Percentiles rank a stretch among this genome's conserved stretches.
Conservation (phyloP, 768 basidiomycete genomes). For the Leccinum uliginosum region DNA sequence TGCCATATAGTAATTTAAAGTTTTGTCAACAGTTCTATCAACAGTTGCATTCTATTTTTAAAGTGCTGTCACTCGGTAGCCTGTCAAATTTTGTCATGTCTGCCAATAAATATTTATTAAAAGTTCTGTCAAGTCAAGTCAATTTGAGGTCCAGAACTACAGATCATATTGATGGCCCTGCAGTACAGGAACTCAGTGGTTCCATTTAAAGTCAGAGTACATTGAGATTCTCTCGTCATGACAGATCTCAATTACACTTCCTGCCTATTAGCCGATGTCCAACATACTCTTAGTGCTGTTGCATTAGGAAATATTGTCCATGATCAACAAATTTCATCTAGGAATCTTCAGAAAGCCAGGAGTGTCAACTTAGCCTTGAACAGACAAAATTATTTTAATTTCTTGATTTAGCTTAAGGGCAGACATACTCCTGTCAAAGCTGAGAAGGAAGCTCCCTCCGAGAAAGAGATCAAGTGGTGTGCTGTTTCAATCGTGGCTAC, state of each 20-base stretch:
- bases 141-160: too few species aligned
- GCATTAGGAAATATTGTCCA: not conserved
- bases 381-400: not conserved
- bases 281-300: not conserved
- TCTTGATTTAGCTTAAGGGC: not conserved
- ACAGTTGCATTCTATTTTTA: too few species aligned
- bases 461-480: too few species aligned
- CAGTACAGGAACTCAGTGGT: too few species aligned
- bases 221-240: not conserved
- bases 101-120: too few species aligned
- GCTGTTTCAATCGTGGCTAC: too few species aligned
- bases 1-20: too few species aligned
- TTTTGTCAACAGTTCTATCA: too few species aligned
- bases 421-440: not conserved
- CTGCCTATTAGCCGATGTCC: not conserved
- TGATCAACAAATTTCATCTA: not conserved
- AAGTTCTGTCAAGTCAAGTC: too few species aligned
- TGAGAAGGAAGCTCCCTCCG: not conserved
- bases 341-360: not conserved
- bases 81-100: too few species aligned
- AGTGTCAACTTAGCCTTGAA: not conserved
- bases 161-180: too few species aligned
- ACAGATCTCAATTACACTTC: not conserved
- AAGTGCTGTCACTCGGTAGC: too few species aligned
- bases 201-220: not conserved